Percentiles rank a stretch among this genome's conserved stretches.
phyloP scores from a whole-genome alignment of 345 rosid genomes.

The Aurinia saxatilis region DNA sequence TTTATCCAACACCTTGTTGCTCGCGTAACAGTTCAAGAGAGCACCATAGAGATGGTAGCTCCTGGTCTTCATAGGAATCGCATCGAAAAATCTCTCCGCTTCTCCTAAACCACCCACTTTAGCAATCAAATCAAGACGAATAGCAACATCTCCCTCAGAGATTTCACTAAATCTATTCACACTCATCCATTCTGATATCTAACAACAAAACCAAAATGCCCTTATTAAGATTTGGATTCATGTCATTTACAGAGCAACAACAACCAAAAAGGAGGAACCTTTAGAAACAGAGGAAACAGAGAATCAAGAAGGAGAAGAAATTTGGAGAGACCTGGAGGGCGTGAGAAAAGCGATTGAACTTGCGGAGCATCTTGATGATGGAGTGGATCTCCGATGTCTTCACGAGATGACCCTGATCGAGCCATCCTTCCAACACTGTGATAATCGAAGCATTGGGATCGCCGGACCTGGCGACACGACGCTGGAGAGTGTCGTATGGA shows the following conservation, averaged over 20 bases:
- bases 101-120: constrained; percentile 39
- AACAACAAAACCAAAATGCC: not conserved
- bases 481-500: constrained; percentile 29
- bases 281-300: too few species aligned
- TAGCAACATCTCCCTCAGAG: constrained; percentile 37
- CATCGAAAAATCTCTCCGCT: constrained; percentile 41
- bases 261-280: too few species aligned
- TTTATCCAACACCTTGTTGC: constrained; percentile 29
- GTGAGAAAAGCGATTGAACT: constrained; percentile 31
- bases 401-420: constrained; percentile 33
- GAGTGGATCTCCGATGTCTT: constrained; percentile 28
- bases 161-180: constrained; percentile 18
- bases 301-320: too few species aligned
- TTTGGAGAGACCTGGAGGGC: constrained; percentile 46
- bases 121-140: constrained; percentile 43
- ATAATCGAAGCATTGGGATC: constrained; percentile 29
- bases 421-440: constrained; percentile 45
- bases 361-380: constrained; percentile 37
- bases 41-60: constrained; percentile 38
- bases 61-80: constrained; percentile 18
- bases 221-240: not conserved
- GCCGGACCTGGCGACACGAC: constrained; percentile 32
- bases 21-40: too few species aligned
- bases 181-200: constrained; percentile 47
- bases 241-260: not conserved